Base-by-base conservation (phyloP, 768 basidiomycete species). In the Podaxis sp. region DNA sequence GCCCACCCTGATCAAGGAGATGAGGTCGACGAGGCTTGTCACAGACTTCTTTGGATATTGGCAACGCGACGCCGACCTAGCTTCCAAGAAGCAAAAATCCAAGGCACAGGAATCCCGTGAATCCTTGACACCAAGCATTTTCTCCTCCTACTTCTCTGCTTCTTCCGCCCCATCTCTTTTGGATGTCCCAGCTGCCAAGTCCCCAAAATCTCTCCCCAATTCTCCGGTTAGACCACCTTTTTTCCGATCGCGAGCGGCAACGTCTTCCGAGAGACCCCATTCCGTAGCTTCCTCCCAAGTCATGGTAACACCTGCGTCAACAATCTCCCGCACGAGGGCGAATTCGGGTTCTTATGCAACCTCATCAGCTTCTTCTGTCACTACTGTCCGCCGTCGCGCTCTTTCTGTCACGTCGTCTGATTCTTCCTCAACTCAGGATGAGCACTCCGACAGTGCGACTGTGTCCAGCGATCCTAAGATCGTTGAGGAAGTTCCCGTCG, bases 1-100 rank as follows among this genome's bases (percentile, higher is more conserved):
- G 51, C 91, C 91, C 14, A 77, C 79, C 0, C 77, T 93, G 48
- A 71, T 93, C 53, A 73, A 77, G 58, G 91, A 92, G 59, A 78
- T 93, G 57, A 79, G 89, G 40, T 74, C 75, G 16, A 81, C 80
- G 27, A 77, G 75, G 36, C 69, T 78, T 28, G 81, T 90, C 53
- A 83, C 83, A 2, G 87, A 92, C 69, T 93, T 93, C 72, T 93
- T 93, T 67, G 88, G 83, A 13, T 80, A 82, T 63, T 93, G 91
- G 91, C 77, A 86, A 62, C 74, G 86, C 40, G 91, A 93, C 70
- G 71, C 82, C 61, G 90, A 92, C 56, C 73, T 83, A 37, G 77
- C 77, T 27, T 76, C 77, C 62, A 85, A 81, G 67, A 59, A 69
- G 55, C 59, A 69, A 40, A 67, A 70, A 62, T 37, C 59, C 48